These are phyloP conservation scores for Fraxinus pennsylvanica DNA, from an alignment of 257 asterid genomes.

Conservation along the genomic window DNA sequence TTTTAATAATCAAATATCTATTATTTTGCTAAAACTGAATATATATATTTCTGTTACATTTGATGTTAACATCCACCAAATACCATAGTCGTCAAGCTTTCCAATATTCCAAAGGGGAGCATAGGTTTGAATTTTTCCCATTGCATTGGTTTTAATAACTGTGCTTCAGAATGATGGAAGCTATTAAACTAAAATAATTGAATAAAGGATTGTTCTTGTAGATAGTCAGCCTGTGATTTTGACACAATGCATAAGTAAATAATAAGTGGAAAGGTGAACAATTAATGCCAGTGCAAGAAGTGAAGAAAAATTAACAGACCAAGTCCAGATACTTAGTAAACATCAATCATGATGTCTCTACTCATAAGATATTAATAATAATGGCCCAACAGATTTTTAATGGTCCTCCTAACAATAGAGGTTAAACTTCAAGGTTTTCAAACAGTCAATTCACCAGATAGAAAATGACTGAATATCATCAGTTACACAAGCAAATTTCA, in stretches of 20 bases:
- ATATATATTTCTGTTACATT: too few relatives aligned
- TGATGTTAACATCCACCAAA: too few relatives aligned
- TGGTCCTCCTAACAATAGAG: background rate
- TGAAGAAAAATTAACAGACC: background rate
- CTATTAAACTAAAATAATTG: too few relatives aligned
- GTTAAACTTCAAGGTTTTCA: background rate
- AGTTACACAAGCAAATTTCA: conserved; percentile 5
- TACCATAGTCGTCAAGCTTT: too few relatives aligned
- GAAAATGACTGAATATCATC: background rate
- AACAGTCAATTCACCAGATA: conserved; percentile 3
- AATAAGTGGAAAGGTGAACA: background rate
- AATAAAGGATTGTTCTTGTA: too few relatives aligned
- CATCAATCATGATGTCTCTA: background rate
- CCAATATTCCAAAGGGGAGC: too few relatives aligned
- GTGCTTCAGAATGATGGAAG: too few relatives aligned
- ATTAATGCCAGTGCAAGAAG: background rate
- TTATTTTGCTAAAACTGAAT: too few relatives aligned
- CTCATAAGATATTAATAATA: background rate
- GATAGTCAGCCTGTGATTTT: too few relatives aligned
- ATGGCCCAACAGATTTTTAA: background rate
- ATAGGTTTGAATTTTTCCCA: too few relatives aligned
- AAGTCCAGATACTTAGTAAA: background rate
- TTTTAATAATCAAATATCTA: too few relatives aligned
- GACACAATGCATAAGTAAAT: background rate
- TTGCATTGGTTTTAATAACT: too few relatives aligned